phyloP scores from a whole-genome alignment of 2,329 filamentous ascomycete genomes.

The Botrytis byssoidea region DNA sequence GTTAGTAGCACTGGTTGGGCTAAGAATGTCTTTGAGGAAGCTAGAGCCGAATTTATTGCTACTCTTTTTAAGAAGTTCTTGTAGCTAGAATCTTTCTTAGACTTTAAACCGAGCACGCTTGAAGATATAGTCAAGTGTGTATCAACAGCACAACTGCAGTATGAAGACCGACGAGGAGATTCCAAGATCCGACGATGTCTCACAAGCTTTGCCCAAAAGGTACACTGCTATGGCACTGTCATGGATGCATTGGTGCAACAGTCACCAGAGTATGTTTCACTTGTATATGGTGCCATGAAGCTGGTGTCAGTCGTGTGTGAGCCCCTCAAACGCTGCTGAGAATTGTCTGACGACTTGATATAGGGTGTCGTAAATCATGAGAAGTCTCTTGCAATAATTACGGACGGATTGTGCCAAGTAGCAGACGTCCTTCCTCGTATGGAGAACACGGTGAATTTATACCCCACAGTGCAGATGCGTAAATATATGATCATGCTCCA shows the following conservation, averaged over 20 bases:
- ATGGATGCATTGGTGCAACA: neutral
- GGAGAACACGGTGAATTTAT: neutral
- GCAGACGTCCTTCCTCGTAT: neutral
- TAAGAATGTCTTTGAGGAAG: neutral
- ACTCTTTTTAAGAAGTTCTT: neutral
- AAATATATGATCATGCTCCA: neutral
- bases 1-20: neutral
- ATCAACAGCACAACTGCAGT: neutral
- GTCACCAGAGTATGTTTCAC: neutral
- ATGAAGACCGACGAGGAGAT: neutral
- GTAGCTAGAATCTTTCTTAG: neutral
- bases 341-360: neutral
- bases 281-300: neutral
- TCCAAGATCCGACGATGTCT: neutral
- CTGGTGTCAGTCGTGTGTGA: neutral
- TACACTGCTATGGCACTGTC: neutral
- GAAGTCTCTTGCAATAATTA: neutral
- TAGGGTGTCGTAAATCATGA: neutral
- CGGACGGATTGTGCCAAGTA: neutral
- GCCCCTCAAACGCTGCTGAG: neutral
- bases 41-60: neutral
- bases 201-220: neutral
- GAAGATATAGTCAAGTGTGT: neutral
- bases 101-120: neutral
- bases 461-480: neutral